Base-by-base conservation (phyloP, 345 rosid genomes). In the Gossypium longicalyx region DNA sequence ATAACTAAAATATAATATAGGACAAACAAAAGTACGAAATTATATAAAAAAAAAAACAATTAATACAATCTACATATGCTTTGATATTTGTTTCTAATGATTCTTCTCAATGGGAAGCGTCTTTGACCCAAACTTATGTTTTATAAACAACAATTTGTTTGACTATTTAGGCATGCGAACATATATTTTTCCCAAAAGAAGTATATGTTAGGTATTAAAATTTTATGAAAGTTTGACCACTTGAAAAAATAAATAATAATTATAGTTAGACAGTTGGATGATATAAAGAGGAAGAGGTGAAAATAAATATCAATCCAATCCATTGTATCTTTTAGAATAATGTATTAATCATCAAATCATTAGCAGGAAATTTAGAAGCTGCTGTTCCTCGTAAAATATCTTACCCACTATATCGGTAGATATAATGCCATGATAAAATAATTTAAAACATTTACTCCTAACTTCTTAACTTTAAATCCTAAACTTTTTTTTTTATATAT, bases 91-190 rank as follows among this genome's bases (percentile, higher is more conserved):
- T 9, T 11, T 25, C 57, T n/a, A 74, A 41, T 52, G 65, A 54
- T 74, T 54, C 76, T 73, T 74, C 6, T n/a, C 9, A 61, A 48
- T 80, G 72, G 76, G 86, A 81, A 78, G 75, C 91, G 85, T 88
- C 88, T 88, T 84, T 88, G 91, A 88, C 89, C 69, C 71, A 83
- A 84, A 86, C 81, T 74, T 59, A 34, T 34, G 48, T 15, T 43
- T 13, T 53, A 22, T 71, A 20, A 19, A 61, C 7, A 41, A 53
- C 22, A 17, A 41, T 25, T 57, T 69, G 56, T 77, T 83, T 84
- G 80, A 84, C 87, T 78, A 47, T 34, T 45, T 57, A 29, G 49
- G 76, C 73, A 74, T 66, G 85, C 73, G 69, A 73, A 48, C 44
- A 19, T 77, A 56, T 51, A 1, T 25, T 49, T 22, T 62, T 44